Evolutionary conservation across 2,329 filamentous ascomycete genomes (phyloP).

Genomic region (Cylindrodendrum hubeiense): DNA sequence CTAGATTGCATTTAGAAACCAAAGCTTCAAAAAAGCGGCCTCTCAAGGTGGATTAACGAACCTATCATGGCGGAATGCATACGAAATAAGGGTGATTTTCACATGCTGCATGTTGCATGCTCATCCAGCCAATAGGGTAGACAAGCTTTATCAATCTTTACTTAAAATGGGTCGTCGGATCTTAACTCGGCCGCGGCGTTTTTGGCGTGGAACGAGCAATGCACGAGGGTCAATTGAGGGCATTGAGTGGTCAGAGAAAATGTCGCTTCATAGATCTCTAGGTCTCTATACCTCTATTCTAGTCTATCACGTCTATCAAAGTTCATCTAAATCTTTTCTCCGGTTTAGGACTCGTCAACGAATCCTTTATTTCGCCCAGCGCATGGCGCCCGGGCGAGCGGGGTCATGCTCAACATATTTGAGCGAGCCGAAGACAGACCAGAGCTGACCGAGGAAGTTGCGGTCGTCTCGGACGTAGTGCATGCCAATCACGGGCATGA

Average conservation of each 20-base stretch:
- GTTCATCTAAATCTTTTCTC: constrained; percentile 22
- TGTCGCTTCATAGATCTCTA: not conserved
- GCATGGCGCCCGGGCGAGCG: constrained; percentile 36
- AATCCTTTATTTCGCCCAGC: constrained; percentile 42
- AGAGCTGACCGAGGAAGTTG: constrained; percentile 46
- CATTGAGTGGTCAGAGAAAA: not conserved
- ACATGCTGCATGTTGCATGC: not conserved
- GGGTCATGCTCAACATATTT: constrained; percentile 47
- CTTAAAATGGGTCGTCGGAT: not conserved
- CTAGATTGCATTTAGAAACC: no score
- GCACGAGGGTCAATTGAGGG: not conserved
- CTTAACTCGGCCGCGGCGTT: not conserved
- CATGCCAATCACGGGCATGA: constrained; percentile 90
- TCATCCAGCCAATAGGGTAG: not conserved
- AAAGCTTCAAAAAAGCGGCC: no score
- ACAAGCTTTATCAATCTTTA: not conserved
- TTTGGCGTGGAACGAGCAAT: not conserved
- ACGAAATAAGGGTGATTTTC: not conserved
- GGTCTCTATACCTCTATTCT: not conserved
- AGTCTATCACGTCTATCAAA: constrained; percentile 9
- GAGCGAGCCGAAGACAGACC: constrained; percentile 45
- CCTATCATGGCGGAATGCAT: not conserved
- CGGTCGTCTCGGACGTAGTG: constrained; percentile 76
- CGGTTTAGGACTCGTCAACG: not conserved
- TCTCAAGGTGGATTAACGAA: no score